Evolutionary conservation across 1,139 yeast species (phyloP).

Genomic region (Hemisphaericaspora subhashii): DNA sequence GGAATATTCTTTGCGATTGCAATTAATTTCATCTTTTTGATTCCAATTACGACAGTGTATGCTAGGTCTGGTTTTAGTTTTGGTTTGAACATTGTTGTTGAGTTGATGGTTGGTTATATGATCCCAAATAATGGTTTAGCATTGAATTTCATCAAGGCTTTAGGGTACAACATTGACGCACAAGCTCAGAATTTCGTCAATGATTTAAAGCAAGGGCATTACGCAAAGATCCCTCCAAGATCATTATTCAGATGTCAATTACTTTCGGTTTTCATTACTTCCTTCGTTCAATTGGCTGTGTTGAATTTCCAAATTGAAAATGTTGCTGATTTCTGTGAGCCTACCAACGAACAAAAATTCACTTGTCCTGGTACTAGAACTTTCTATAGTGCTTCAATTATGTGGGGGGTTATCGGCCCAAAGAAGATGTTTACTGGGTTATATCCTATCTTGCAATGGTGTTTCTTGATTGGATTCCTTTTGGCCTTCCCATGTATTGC

Average conservation of each 20-base stretch:
- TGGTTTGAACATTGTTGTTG: constrained; percentile 58
- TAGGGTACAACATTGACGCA: constrained; percentile 57
- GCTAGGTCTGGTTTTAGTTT: constrained; percentile 53
- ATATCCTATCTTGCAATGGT: constrained; percentile 49
- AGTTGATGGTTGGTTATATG: constrained; percentile 61
- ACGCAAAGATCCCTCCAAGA: constrained; percentile 62
- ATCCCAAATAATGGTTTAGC: constrained; percentile 64
- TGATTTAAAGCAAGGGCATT: constrained; percentile 60
- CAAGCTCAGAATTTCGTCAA: constrained; percentile 57
- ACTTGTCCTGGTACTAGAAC: constrained; percentile 51
- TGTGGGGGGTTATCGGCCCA: constrained; percentile 75
- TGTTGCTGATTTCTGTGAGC: constrained; percentile 44
- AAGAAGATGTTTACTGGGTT: constrained; percentile 49
- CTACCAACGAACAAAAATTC: constrained; percentile 42
- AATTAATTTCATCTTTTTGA: constrained; percentile 52
- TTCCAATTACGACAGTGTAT: constrained; percentile 52
- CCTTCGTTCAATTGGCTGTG: constrained; percentile 53
- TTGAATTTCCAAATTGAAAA: constrained; percentile 50
- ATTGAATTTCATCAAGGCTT: constrained; percentile 55
- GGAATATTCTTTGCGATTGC: constrained; percentile 57
- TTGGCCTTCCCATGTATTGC: constrained; percentile 44
- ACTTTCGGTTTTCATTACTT: constrained; percentile 40
- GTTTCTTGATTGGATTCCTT: constrained; percentile 56
- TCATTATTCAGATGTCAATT: constrained; percentile 62
- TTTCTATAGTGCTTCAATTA: constrained; percentile 54